A percentile compares a stretch with the other conserved stretches of the same genome.
Evolutionary conservation across 2,329 filamentous ascomycete genomes (phyloP).

Genomic region (Thyridium curvatum): DNA sequence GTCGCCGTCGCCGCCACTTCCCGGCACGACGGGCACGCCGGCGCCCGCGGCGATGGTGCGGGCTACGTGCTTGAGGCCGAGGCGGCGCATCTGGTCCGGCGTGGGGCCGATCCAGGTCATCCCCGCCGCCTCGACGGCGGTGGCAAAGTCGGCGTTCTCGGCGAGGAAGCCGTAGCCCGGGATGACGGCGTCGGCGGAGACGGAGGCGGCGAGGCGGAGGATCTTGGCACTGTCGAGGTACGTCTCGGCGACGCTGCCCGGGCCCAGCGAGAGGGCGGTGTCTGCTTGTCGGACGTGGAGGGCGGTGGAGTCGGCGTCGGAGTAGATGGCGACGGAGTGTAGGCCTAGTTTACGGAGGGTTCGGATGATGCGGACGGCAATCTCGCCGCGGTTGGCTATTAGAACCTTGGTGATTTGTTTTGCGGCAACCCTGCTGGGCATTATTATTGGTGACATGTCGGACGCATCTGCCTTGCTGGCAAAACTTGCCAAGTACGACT

Average conservation of each 20-base stretch:
- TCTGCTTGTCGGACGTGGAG: too few species aligned
- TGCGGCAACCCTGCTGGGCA: too few species aligned
- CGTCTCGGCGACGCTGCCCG: too few species aligned
- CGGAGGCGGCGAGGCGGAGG: conserved; percentile 5
- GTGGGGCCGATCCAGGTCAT: conserved; percentile 1
- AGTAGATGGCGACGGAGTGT: conserved; percentile 61
- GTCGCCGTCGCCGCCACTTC: conserved; percentile 9
- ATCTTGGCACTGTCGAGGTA: conserved; percentile 7
- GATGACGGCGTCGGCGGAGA: conserved; percentile 2
- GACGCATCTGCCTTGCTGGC: too few species aligned
- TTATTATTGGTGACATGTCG: too few species aligned
- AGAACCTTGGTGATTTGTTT: conserved; percentile 18
- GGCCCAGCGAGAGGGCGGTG: too few species aligned
- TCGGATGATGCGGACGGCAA: conserved; percentile 50
- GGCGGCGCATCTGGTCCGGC: neutral
- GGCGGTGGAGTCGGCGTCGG: too few species aligned
- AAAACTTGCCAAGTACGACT: conserved; percentile 16
- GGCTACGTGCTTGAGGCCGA: conserved; percentile 7
- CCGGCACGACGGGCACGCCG: conserved; percentile 31
- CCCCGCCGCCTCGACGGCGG: neutral
- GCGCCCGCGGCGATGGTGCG: conserved; percentile 26
- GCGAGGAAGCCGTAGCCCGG: conserved; percentile 8
- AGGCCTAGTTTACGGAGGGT: conserved; percentile 62
- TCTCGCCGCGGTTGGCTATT: conserved; percentile 55
- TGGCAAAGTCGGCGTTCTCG: conserved; percentile 5